These are phyloP conservation scores for Sphaerostilbella broomeana DNA, from an alignment of 2,329 filamentous ascomycete species.

Conservation along the genomic window DNA sequence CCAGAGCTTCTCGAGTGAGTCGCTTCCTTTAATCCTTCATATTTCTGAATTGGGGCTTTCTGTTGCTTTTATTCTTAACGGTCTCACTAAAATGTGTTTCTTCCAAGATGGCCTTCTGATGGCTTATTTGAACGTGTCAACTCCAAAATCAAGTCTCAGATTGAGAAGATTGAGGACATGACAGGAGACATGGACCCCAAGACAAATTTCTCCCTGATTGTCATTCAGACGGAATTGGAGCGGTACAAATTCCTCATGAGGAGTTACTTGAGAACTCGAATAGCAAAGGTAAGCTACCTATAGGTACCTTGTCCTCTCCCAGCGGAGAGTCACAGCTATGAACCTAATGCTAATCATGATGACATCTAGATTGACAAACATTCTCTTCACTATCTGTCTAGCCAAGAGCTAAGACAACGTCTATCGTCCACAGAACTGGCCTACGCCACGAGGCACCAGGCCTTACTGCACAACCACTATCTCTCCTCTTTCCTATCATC, in stretches of 20 bases:
- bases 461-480: conserved; percentile 79
- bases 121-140: conserved; percentile 78
- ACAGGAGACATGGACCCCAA: conserved; percentile 82
- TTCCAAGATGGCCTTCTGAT: conserved; percentile 54
- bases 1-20: conserved; percentile 79
- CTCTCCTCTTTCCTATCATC: conserved; percentile 73
- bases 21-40: not conserved
- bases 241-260: conserved; percentile 87
- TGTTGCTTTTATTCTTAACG: not conserved
- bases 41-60: not conserved
- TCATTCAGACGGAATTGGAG: conserved; percentile 94
- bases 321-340: too few species aligned
- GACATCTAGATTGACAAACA: conserved; percentile 70
- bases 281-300: conserved; percentile 68
- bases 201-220: conserved; percentile 86
- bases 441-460: conserved; percentile 80
- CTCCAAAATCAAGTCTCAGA: conserved; percentile 62
- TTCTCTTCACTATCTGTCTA: conserved; percentile 64
- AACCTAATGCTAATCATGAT: too few species aligned
- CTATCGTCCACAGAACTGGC: conserved; percentile 71
- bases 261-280: conserved; percentile 73
- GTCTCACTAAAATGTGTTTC: not conserved
- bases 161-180: conserved; percentile 66
- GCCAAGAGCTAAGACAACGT: conserved; percentile 46
- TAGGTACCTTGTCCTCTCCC: too few species aligned